These are phyloP conservation scores for Tolypocladium nubicola DNA, from an alignment of 2,329 filamentous ascomycete genomes.

Conservation along the genomic window DNA sequence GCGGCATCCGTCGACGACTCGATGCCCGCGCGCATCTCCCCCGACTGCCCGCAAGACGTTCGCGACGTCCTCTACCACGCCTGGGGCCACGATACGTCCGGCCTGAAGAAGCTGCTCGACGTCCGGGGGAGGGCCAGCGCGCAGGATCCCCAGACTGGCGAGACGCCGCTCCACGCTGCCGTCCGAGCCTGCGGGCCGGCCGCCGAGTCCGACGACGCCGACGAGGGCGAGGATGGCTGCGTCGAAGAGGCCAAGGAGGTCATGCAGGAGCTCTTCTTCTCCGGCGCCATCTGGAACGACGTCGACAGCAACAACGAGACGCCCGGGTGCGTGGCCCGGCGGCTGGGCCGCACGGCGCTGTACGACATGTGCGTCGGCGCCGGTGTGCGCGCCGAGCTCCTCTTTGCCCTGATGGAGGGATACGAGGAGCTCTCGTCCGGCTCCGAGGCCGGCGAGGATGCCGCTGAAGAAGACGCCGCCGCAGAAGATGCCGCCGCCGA, in stretches of 20 bases:
- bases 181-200: constrained; percentile 61
- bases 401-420: constrained; percentile 71
- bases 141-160: constrained; percentile 76
- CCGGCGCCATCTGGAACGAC: constrained; percentile 96
- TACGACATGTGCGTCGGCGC: constrained; percentile 83
- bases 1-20: constrained; percentile 33
- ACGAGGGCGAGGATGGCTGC: constrained; percentile 25
- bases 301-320: constrained; percentile 80
- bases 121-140: constrained; percentile 56
- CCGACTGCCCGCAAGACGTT: constrained; percentile 38
- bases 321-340: constrained; percentile 73
- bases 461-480: constrained; percentile 21
- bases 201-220: constrained; percentile 11
- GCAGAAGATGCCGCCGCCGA: constrained; percentile 20
- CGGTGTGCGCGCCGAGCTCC: constrained; percentile 79
- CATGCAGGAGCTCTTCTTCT: constrained; percentile 67
- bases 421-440: constrained; percentile 63
- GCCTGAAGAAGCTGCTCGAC: constrained; percentile 59
- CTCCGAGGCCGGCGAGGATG: constrained; percentile 37
- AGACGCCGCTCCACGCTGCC: constrained; percentile 80
- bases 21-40: constrained; percentile 40
- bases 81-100: constrained; percentile 50
- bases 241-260: constrained; percentile 56
- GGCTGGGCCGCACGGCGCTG: constrained; percentile 56
- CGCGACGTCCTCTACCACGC: constrained; percentile 42